Evolutionary conservation across 2,329 filamentous ascomycete species (phyloP).

Genomic region (Verticillium klebahnii): DNA sequence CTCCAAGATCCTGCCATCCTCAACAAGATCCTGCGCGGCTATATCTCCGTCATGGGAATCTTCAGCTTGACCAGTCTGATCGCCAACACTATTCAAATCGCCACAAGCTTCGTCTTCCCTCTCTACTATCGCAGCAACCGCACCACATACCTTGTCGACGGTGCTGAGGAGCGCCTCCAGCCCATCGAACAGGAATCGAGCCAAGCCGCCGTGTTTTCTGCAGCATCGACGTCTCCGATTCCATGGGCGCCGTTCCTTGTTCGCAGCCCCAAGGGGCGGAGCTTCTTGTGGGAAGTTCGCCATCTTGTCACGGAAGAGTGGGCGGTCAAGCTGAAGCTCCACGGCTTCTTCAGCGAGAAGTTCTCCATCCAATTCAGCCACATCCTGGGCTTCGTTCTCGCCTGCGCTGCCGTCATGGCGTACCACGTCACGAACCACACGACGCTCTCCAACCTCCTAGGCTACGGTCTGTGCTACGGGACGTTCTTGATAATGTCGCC

Average conservation of each 20-base stretch:
- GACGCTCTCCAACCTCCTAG: constrained; percentile 76
- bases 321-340: constrained; percentile 44
- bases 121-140: constrained; percentile 55
- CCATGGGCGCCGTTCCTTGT: constrained; percentile 15
- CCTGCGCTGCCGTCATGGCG: constrained; percentile 48
- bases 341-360: constrained; percentile 43
- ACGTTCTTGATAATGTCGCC: constrained; percentile 81
- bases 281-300: constrained; percentile 45
- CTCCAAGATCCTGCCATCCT: constrained; percentile 75
- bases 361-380: constrained; percentile 52
- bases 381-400: constrained; percentile 49
- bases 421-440: constrained; percentile 62
- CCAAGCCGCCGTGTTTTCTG: neutral
- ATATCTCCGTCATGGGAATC: constrained; percentile 78
- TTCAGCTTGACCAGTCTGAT: constrained; percentile 70
- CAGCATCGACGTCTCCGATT: neutral
- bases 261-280: constrained; percentile 16
- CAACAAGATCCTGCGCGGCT: constrained; percentile 77
- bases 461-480: constrained; percentile 81
- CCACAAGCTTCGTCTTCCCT: constrained; percentile 68
- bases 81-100: constrained; percentile 64
- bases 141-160: constrained; percentile 39
- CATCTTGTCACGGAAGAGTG: constrained; percentile 46
- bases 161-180: constrained; percentile 31
- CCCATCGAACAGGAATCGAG: neutral